phyloP scores from a whole-genome alignment of 2,329 filamentous ascomycete species.

The Incumbomyces lentus region DNA sequence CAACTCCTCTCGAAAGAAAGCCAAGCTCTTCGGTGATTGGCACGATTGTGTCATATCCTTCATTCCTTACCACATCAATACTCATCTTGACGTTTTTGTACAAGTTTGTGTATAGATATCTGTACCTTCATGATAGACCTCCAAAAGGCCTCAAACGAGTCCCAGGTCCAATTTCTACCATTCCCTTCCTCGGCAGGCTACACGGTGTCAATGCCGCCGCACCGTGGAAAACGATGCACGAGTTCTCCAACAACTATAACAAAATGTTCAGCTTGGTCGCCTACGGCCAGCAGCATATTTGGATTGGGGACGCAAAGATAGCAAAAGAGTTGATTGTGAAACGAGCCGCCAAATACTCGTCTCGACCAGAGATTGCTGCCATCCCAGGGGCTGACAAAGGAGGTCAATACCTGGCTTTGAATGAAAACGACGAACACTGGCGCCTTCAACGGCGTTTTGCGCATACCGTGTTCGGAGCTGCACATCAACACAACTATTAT shows the following conservation, averaged over 20 bases:
- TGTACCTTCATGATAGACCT: slow-evolving; percentile 10
- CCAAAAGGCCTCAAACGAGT: slow-evolving; percentile 10
- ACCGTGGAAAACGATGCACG: slow-evolving; percentile 13
- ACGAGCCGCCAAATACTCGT: slow-evolving; percentile 13
- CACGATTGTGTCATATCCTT: not conserved
- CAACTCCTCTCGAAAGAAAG: too few relatives aligned
- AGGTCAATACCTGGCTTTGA: slow-evolving; percentile 11
- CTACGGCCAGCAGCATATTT: slow-evolving; percentile 14
- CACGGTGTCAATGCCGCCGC: slow-evolving; percentile 11
- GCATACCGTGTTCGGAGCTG: slow-evolving; percentile 9
- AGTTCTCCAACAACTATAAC: slow-evolving; percentile 12
- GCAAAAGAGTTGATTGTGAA: slow-evolving; percentile 14
- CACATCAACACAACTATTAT: slow-evolving; percentile 11
- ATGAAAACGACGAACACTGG: slow-evolving; percentile 13
- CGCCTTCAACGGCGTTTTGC: slow-evolving; percentile 13
- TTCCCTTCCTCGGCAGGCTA: slow-evolving; percentile 13
- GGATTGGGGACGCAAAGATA: slow-evolving; percentile 11
- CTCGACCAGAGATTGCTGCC: slow-evolving; percentile 10
- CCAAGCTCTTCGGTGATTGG: not conserved
- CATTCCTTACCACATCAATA: not conserved
- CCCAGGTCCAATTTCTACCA: slow-evolving; percentile 8
- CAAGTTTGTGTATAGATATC: slow-evolving; percentile 29
- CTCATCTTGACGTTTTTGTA: slow-evolving; percentile 2
- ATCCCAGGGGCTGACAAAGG: slow-evolving; percentile 10
- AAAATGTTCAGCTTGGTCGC: slow-evolving; percentile 12